A percentile compares a stretch with the other conserved stretches of the same genome.
phyloP scores from a whole-genome alignment of 2,329 filamentous ascomycete species.

The Paecilomyces niveus region DNA sequence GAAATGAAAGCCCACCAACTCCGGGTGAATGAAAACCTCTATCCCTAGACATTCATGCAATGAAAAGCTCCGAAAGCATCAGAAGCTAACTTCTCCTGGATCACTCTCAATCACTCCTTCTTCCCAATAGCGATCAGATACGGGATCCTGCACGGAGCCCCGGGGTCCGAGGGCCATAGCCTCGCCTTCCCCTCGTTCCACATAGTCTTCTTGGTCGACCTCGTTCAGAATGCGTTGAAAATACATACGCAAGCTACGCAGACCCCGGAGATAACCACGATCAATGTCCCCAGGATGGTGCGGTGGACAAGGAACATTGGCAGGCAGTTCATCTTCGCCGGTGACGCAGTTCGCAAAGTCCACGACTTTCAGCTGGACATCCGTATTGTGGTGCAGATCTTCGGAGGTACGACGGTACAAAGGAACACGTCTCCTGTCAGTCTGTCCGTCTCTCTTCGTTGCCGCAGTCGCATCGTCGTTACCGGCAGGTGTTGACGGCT shows the following conservation, averaged over 20 bases:
- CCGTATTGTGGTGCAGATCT: slow-evolving; percentile 30
- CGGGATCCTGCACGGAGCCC: slow-evolving; percentile 20
- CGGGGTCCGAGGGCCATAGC: slow-evolving; percentile 30
- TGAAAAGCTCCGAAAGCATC: slow-evolving; percentile 5
- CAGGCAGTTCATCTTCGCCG: slow-evolving; percentile 60
- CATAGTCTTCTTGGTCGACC: slow-evolving; percentile 45
- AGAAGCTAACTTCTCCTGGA: slow-evolving; percentile 38
- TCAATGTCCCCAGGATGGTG: slow-evolving; percentile 74
- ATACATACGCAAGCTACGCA: slow-evolving; percentile 72
- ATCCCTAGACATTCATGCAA: slow-evolving; percentile 11
- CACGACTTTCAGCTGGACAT: slow-evolving; percentile 83
- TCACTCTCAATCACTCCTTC: slow-evolving; percentile 38
- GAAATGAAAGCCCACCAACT: slow-evolving; percentile 6
- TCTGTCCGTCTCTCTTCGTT: slow-evolving; percentile 12
- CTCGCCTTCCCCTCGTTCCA: slow-evolving; percentile 38
- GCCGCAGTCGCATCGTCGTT: slow-evolving; percentile 9
- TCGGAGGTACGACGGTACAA: slow-evolving; percentile 23
- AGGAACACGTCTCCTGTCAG: slow-evolving; percentile 25
- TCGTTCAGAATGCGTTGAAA: slow-evolving; percentile 84
- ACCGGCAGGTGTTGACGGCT: slow-evolving; percentile 19
- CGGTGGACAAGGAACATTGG: slow-evolving; percentile 66
- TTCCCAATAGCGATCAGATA: slow-evolving; percentile 31
- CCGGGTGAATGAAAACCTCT: slow-evolving; percentile 9
- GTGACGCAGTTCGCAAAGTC: slow-evolving; percentile 98
- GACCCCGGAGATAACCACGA: slow-evolving; percentile 77